Evolutionary conservation across 2,329 filamentous ascomycete species (phyloP).

Genomic region (Ploettnerulaceae sp.): DNA sequence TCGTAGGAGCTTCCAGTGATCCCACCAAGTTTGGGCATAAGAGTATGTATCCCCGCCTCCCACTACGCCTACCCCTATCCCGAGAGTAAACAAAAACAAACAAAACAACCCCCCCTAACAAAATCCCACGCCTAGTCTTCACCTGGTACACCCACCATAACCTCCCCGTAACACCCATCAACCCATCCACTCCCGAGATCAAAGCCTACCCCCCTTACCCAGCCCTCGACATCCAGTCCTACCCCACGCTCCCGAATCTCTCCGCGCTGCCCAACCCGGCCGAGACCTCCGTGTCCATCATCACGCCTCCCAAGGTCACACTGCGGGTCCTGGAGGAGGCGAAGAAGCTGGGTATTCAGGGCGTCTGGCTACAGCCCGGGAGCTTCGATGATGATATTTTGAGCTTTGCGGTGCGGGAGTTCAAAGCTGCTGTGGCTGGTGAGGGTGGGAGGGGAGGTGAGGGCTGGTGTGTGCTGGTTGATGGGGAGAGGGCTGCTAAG

Average conservation of each 20-base stretch:
- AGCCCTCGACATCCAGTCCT: constrained; percentile 41
- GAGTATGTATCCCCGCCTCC: constrained; percentile 45
- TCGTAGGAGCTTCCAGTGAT: constrained; percentile 85
- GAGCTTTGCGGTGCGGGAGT: constrained; percentile 62
- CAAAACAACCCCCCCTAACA: not conserved
- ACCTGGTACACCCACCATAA: constrained; percentile 78
- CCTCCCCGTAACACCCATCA: constrained; percentile 77
- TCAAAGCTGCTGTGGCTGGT: constrained; percentile 65
- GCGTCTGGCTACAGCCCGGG: constrained; percentile 88
- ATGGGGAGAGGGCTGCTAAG: constrained; percentile 64
- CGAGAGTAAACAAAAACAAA: no score
- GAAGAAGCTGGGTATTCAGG: constrained; percentile 63
- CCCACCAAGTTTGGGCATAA: constrained; percentile 83
- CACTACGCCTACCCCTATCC: not conserved
- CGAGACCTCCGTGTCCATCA: constrained; percentile 74
- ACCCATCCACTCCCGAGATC: constrained; percentile 65
- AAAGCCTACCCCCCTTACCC: constrained; percentile 41
- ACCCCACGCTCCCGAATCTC: constrained; percentile 49
- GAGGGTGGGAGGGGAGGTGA: constrained; percentile 61
- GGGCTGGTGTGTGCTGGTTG: constrained; percentile 84
- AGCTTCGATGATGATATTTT: constrained; percentile 76
- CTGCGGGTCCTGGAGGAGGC: constrained; percentile 64
- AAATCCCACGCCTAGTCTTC: constrained; percentile 56
- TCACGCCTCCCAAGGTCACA: constrained; percentile 80
- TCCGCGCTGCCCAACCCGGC: constrained; percentile 59